Base-by-base conservation (phyloP, 768 basidiomycete species). In the Russula griseocarnosa region DNA sequence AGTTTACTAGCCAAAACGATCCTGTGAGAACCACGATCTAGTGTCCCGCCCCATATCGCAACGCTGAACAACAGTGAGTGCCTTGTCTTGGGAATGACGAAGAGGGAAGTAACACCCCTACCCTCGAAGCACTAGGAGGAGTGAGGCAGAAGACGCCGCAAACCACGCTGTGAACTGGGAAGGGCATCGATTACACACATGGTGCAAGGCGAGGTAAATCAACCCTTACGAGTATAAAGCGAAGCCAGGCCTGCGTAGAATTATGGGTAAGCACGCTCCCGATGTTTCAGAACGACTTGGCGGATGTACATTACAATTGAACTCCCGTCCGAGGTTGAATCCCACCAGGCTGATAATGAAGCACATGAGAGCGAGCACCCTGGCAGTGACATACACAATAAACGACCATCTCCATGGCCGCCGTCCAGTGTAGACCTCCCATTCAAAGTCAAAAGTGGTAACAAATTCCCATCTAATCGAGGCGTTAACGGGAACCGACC, bases 341-440 rank as follows among this genome's bases (percentile, higher is more conserved):
- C 66, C 66, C 28, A 66, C 42, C 20, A 67, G 47, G 9, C 53
- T 61, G 26, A 58, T 6, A 9, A 66, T n/a, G 44, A 67, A 16
- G 22, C 54, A 46, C 28, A n/a, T 1, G 5, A 67, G 55, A n/a
- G 66, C 64, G 6, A 66, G 44, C 2, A 55, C 1, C 50, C 66
- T 55, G 9, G 64, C 28, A 22, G 38, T 8, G 50, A 61, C 18
- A 44, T 67, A 67, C 3, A 55, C 59, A 38, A 65, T 13, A 13
- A 67, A 66, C 8, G 66, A 67, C 66, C 66, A 67, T 52, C 66
- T 59, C 64, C 64, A 66, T 11, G 50, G 58, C 16, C 66, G 64
- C n/a, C 40, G 34, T 14, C 66, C 64, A 11, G 64, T 67, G 64
- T 60, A 67, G 8, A 67, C 55, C 44, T 67, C 64, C 65, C 54